Percentiles rank a stretch among this genome's conserved stretches.
Conservation (phyloP, 2,329 filamentous ascomycete genomes). For the Pestalotiopsis sp. region DNA sequence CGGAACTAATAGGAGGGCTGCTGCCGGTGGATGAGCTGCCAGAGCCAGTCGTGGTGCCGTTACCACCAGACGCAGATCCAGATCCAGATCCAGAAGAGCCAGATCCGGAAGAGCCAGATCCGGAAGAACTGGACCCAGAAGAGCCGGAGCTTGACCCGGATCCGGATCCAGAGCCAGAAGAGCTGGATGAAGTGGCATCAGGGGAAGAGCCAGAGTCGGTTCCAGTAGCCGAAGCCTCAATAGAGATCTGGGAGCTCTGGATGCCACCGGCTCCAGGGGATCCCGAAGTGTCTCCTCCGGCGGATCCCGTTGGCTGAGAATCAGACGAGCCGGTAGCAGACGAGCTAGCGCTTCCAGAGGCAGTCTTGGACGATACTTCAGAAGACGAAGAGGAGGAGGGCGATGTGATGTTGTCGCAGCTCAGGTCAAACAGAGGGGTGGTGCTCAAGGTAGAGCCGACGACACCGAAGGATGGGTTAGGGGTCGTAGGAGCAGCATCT, state of each 20-base stretch:
- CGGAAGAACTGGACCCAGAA: slow-evolving; percentile 14
- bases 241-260: slow-evolving; percentile 17
- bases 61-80: slow-evolving; percentile 13
- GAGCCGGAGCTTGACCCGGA: slow-evolving; percentile 29
- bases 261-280: slow-evolving; percentile 16
- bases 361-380: slow-evolving; percentile 19
- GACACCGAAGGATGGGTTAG: slow-evolving; percentile 73
- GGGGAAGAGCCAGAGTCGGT: slow-evolving; percentile 18
- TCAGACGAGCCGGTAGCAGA: slow-evolving; percentile 19
- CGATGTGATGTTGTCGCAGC: slow-evolving; percentile 48
- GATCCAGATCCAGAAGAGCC: slow-evolving; percentile 16
- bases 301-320: slow-evolving; percentile 18
- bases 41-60: slow-evolving; percentile 3
- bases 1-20: not conserved
- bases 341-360: slow-evolving; percentile 19
- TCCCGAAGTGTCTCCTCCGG: slow-evolving; percentile 16
- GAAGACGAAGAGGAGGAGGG: slow-evolving; percentile 25
- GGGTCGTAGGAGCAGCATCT: slow-evolving; percentile 62
- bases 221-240: slow-evolving; percentile 20
- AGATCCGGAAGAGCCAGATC: slow-evolving; percentile 23
- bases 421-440: slow-evolving; percentile 65
- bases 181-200: slow-evolving; percentile 17
- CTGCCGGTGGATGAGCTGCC: slow-evolving; percentile 4
- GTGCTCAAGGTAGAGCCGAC: slow-evolving; percentile 56
- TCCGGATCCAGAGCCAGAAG: slow-evolving; percentile 25